Percentiles rank a stretch among this genome's conserved stretches.
These are phyloP conservation scores for Aspergillus nomiae DNA, from an alignment of 2,329 filamentous ascomycete species.

Conservation along the genomic window DNA sequence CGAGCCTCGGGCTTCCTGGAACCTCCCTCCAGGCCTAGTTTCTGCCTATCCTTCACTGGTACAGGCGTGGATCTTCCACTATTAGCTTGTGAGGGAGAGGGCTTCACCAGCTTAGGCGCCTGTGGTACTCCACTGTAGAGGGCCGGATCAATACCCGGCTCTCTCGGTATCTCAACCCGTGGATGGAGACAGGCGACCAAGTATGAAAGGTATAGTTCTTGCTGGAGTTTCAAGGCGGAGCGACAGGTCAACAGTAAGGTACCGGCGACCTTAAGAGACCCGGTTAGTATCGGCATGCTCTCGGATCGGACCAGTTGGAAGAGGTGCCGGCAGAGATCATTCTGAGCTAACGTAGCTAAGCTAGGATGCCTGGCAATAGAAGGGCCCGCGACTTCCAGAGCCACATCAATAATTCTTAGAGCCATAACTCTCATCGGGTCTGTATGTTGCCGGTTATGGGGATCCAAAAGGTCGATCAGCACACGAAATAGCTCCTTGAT, in stretches of 20 bases:
- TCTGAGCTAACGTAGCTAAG: constrained; percentile 83
- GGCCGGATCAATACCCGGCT: constrained; percentile 84
- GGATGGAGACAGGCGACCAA: constrained; percentile 92
- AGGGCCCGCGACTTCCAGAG: constrained; percentile 91
- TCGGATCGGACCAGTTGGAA: constrained; percentile 97
- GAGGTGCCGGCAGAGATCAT: constrained; percentile 87
- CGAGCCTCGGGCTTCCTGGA: constrained; percentile 89
- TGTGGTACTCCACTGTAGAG: constrained; percentile 93
- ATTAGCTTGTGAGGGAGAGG: constrained; percentile 68
- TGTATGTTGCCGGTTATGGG: constrained; percentile 87
- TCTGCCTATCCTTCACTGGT: constrained; percentile 87
- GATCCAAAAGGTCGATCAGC: constrained; percentile 88
- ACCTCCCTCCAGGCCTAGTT: constrained; percentile 88
- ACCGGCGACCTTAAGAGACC: constrained; percentile 87
- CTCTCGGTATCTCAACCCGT: constrained; percentile 87
- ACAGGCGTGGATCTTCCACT: constrained; percentile 90
- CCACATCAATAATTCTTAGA: constrained; percentile 93
- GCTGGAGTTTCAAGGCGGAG: constrained; percentile 87
- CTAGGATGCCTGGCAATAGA: constrained; percentile 92
- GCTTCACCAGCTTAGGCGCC: constrained; percentile 82
- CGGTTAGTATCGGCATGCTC: constrained; percentile 91
- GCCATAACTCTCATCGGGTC: constrained; percentile 98
- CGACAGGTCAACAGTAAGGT: constrained; percentile 90
- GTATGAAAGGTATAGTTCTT: constrained; percentile 94
- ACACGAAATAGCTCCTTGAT: constrained; percentile 94